Conservation (phyloP, 768 basidiomycete species). For the Rhodotorula toruloides region DNA sequence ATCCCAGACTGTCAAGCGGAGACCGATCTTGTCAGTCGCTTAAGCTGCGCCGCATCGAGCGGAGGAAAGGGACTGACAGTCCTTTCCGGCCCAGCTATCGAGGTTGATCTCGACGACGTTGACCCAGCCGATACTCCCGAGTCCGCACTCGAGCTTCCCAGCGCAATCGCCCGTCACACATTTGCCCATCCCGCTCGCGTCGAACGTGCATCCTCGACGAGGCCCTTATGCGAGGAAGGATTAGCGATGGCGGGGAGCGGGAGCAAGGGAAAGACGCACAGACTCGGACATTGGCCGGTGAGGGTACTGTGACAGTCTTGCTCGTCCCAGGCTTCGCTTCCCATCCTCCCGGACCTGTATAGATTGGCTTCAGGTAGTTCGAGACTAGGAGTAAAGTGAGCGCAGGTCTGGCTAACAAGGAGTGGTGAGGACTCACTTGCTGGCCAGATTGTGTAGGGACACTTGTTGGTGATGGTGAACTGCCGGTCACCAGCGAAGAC, state of each 20-base stretch:
- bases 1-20: slow-evolving; percentile 9
- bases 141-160: slow-evolving; percentile 1
- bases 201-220: slow-evolving; percentile 8
- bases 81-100: slow-evolving; percentile 10
- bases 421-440: slow-evolving; percentile 4
- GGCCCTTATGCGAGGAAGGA: not conserved
- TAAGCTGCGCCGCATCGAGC: not conserved
- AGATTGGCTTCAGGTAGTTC: not conserved
- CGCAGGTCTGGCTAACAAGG: no score
- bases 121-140: not conserved
- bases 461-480: slow-evolving; percentile 16
- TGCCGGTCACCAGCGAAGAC: not conserved
- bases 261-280: not conserved
- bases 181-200: not conserved
- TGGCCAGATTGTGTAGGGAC: slow-evolving; percentile 8
- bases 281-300: slow-evolving; percentile 6
- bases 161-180: slow-evolving; percentile 18
- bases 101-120: slow-evolving; percentile 23
- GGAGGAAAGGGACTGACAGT: slow-evolving; percentile 6
- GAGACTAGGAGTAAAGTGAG: not conserved
- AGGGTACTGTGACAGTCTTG: not conserved
- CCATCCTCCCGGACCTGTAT: slow-evolving; percentile 12
- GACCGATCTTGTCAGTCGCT: not conserved
- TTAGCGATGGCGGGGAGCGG: not conserved
- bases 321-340: not conserved